Evolutionary conservation across 495 filamentous ascomycete species (phyloP), one percentile per base, ranked within the genome.

Genomic region (Penicillium manginii): DNA sequence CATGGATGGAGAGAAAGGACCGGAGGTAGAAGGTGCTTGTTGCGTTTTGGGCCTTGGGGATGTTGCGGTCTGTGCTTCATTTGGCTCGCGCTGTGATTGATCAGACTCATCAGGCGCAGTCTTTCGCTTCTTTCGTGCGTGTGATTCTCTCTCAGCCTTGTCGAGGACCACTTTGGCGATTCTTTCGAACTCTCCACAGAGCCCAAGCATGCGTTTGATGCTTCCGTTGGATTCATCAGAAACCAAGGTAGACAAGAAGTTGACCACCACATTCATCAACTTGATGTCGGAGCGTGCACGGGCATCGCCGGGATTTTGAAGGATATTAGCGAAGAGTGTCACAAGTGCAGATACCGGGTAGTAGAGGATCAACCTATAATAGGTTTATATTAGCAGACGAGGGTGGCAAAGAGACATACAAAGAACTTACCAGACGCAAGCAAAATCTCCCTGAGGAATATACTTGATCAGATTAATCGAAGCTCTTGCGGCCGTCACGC

Each of bases 291-390:
- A 90, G 15, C 91, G 86, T 40, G 93, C 92, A 32, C 92, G 88
- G 6, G 87, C 83, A 69, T 98, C 94, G 59, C 91, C 88, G 0
- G 96, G 96, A 60, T 98, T 98, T 70, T 98, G 96, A 4, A 98
- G 79, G 54, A 98, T 94, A 69, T 98, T 97, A 52, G 93, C 94
- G 68, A 98, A 98, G 26, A 98, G 80, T 3, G 94, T 98, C 4
- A 98, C 91, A 12, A 98, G 83, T 11, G 94, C 90, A 3, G 96
- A 97, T 15, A 98, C 92, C 5, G 94, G 94, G 75, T 94, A 98
- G 75, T 98, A 98, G 37, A 98, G 80, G 67, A 97, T 91, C 62
- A 98, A 84, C 93, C 92, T 96, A 39, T 10, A 2, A 8, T 29
- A 19, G 50, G 70, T 59, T 67, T 61, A 17, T 10, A 37, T 42